Evolutionary conservation across 805 yeast species (phyloP).

Genomic region (Nematodospora valgi): DNA sequence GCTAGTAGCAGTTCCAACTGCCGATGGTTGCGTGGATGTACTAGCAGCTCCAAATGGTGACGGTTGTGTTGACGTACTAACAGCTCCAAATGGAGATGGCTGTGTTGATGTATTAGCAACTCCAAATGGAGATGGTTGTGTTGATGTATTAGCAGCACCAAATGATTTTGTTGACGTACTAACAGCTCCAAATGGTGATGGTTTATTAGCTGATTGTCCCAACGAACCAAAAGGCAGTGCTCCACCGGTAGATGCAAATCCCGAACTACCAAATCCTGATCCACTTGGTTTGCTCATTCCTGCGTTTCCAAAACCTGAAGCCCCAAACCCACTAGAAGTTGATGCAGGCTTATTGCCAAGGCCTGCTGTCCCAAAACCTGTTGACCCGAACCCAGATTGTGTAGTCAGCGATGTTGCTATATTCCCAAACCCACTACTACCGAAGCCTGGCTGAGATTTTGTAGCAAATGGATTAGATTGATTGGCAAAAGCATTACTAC

Average conservation of each 20-base stretch:
- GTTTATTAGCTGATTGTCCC: neutral
- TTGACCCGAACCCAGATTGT: conserved; percentile 11
- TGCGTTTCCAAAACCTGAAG: conserved; percentile 10
- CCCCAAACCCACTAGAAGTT: conserved; percentile 12
- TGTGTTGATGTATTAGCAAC: no score
- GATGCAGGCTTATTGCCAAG: conserved; percentile 11
- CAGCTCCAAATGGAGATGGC: conserved; percentile 7
- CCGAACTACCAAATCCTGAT: conserved; percentile 9
- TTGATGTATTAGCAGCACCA: conserved; percentile 5
- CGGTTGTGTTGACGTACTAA: conserved; percentile 2
- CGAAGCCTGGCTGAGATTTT: conserved; percentile 11
- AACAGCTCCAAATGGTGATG: conserved; percentile 2
- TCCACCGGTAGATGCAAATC: conserved; percentile 3
- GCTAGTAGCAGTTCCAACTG: conserved; percentile 13
- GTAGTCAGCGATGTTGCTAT: conserved; percentile 7
- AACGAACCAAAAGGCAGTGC: conserved; percentile 10
- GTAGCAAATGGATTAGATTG: conserved; percentile 11
- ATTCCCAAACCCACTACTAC: conserved; percentile 13
- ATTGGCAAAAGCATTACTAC: conserved; percentile 11
- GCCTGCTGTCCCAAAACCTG: conserved; percentile 12
- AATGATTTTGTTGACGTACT: conserved; percentile 7
- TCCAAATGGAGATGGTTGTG: conserved; percentile 6
- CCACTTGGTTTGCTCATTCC: conserved; percentile 2
- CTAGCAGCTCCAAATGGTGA: neutral
- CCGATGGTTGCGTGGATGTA: conserved; percentile 8